Percentiles rank a stretch among this genome's conserved stretches.
Evolutionary conservation across 2,329 filamentous ascomycete species (phyloP).

Genomic region (Aspergillus thermomutatus): DNA sequence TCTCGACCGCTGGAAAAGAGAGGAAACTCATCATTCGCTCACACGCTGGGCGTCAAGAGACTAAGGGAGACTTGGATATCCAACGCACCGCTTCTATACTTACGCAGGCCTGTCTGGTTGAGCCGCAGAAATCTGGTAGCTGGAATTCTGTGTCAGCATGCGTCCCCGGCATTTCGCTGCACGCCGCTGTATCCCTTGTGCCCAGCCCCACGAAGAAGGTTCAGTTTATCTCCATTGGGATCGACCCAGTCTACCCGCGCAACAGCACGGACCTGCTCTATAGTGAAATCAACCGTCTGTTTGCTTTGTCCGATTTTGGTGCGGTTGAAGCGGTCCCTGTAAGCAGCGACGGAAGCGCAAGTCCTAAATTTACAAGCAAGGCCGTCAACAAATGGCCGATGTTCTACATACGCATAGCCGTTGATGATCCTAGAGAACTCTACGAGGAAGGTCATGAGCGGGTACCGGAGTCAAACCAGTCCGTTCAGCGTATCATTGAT

Average conservation of each 20-base stretch:
- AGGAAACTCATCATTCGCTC: conserved; percentile 34
- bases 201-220: conserved; percentile 68
- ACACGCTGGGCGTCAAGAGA: background rate
- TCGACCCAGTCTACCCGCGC: conserved; percentile 60
- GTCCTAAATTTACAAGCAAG: conserved; percentile 56
- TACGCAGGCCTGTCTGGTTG: conserved; percentile 62
- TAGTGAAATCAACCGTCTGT: conserved; percentile 73
- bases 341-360: conserved; percentile 37
- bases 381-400: conserved; percentile 80
- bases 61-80: conserved; percentile 20
- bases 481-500: conserved; percentile 57
- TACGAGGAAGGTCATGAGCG: conserved; percentile 39
- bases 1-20: conserved; percentile 52
- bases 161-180: conserved; percentile 58
- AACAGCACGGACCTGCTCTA: conserved; percentile 65
- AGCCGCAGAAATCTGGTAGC: conserved; percentile 48
- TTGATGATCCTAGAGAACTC: conserved; percentile 41
- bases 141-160: conserved; percentile 74
- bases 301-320: conserved; percentile 75
- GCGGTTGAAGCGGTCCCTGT: conserved; percentile 47
- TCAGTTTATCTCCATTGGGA: conserved; percentile 80
- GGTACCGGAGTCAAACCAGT: conserved; percentile 34
- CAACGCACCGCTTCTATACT: conserved; percentile 52
- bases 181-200: conserved; percentile 66
- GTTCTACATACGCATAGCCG: conserved; percentile 72